Base-by-base conservation (phyloP, 208 protist species). In the Acanthamoeba rhysodes region DNA sequence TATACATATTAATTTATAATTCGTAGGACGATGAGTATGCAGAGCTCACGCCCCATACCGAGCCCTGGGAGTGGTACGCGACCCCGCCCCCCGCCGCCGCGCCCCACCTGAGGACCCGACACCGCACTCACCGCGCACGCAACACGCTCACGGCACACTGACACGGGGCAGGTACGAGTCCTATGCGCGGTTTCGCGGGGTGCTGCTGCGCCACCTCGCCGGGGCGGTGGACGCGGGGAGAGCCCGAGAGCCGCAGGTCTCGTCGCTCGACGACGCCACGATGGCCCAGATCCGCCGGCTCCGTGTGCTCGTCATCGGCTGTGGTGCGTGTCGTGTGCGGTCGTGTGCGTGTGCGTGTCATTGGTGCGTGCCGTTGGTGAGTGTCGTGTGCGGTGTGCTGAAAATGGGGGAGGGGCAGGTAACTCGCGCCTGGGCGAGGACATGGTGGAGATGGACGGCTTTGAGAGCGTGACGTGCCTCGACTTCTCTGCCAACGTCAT, bases 341-440 rank as follows among this genome's bases (percentile, higher is more conserved):
- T 78, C n/a, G 20, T 41, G 16, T 32, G 68, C n/a, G 68, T 66
- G 27, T 18, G 62, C 62, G 16, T 27, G 37, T 41, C 62, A 68
- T 27, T 68, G 62, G 16, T 68, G 16, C 27, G 62, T 68, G 62
- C 3, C 16, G 16, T 62, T 2, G 4, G 20, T 7, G 10, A 59
- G 16, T 20, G 55, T 24, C 55, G 10, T 24, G 55, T 22, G 16
- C 10, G 55, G 20, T 12, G 55, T 22, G 22, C 8, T 27, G 66
- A 41, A 3, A 12, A 29, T 24, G 8, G 14, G 5, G 3, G 22
- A 4, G n/a, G 20, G 6, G 27, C 74, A 82, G 74, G 74, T 12
- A 82, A 82, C 74, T 82, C 74, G 74, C 74, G 74, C 16, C 74
- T 82, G 29, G 74, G 74, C 14, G 74, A 82, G 74, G 74, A 82